Conservation (phyloP, 192 early-diverging fungal genomes). For the Backusella mclennaniae region DNA sequence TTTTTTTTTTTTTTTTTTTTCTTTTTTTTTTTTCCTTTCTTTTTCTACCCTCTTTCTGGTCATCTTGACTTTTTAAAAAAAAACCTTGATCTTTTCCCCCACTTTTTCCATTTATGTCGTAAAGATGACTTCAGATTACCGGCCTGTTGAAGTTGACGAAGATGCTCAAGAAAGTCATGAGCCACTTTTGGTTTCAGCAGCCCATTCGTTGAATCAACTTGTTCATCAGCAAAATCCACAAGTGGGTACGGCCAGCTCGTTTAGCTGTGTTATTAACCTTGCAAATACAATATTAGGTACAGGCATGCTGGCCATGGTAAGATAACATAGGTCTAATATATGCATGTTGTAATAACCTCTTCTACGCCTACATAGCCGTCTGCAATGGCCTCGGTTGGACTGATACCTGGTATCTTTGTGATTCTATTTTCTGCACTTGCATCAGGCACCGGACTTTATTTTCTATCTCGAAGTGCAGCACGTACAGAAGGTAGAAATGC, state of each 20-base stretch:
- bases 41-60: no score
- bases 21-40: neutral
- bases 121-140: constrained; percentile 1
- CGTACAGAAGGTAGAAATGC: constrained; percentile 73
- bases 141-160: neutral
- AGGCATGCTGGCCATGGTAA: constrained; percentile 96
- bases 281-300: constrained; percentile 96
- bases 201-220: neutral
- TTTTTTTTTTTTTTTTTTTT: neutral
- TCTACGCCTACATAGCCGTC: constrained; percentile 53
- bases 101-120: neutral
- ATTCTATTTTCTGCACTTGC: constrained; percentile 74
- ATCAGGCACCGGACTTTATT: constrained; percentile 82
- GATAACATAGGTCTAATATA: no score
- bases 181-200: neutral
- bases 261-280: constrained; percentile 78
- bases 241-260: constrained; percentile 59
- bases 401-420: constrained; percentile 77
- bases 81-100: neutral
- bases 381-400: constrained; percentile 82
- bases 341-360: no score
- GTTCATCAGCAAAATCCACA: neutral
- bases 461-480: constrained; percentile 76
- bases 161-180: neutral
- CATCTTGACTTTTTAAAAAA: no score